Conservation (phyloP, 768 basidiomycete species). For the Tricholoma terreum region DNA sequence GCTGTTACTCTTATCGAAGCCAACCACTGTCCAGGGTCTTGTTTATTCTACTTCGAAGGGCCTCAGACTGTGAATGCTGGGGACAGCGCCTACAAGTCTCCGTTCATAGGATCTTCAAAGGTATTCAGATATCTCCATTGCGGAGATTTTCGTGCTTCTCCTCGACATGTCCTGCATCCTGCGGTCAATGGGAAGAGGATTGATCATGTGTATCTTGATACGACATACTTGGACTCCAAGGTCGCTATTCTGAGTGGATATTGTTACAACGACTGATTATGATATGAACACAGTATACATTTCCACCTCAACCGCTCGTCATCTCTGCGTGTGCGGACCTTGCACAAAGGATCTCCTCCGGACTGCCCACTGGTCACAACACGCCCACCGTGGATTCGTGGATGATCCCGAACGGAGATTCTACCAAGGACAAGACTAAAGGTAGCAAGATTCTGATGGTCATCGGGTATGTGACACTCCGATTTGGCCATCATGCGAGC, state of each 20-base stretch:
- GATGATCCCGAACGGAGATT: conserved; percentile 32
- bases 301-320: conserved; percentile 93
- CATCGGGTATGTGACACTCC: conserved; percentile 54
- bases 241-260: conserved; percentile 25
- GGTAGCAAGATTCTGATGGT: conserved; percentile 52
- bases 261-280: neutral
- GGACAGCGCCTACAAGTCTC: conserved; percentile 72
- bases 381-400: conserved; percentile 49
- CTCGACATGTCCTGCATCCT: conserved; percentile 82
- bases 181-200: conserved; percentile 76
- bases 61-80: conserved; percentile 86
- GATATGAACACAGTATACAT: conserved; percentile 62
- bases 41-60: conserved; percentile 92
- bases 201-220: conserved; percentile 91
- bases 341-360: conserved; percentile 53
- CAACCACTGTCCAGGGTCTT: conserved; percentile 97
- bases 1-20: conserved; percentile 94
- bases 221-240: conserved; percentile 92
- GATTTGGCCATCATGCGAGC: neutral
- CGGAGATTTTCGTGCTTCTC: conserved; percentile 90
- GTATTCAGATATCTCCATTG: conserved; percentile 92
- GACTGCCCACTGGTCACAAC: conserved; percentile 28
- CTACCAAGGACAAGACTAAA: conserved; percentile 33
- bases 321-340: conserved; percentile 90
- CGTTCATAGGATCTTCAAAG: conserved; percentile 63